A percentile compares a stretch with the other conserved stretches of the same genome.
phyloP scores from a whole-genome alignment of 2,329 filamentous ascomycete genomes.

The Ascosphaera apis region DNA sequence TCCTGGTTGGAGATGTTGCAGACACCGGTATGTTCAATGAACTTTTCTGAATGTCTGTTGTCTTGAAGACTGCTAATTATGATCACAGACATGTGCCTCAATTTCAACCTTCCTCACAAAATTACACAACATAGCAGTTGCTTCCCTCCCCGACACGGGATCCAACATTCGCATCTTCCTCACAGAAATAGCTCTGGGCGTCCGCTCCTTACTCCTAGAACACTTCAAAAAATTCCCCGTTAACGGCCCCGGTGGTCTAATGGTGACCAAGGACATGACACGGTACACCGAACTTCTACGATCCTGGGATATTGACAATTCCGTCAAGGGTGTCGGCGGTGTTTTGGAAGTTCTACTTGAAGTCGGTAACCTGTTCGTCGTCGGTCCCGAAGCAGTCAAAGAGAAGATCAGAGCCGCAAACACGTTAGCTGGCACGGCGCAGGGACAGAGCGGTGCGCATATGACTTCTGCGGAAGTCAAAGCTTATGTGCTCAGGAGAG shows the following conservation, averaged over 20 bases:
- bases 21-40: slow-evolving; percentile 31
- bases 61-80: slow-evolving; percentile 3
- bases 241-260: slow-evolving; percentile 76
- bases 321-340: slow-evolving; percentile 24
- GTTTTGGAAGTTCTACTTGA: slow-evolving; percentile 73
- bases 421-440: slow-evolving; percentile 27
- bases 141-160: slow-evolving; percentile 45
- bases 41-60: neutral
- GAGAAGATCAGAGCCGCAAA: slow-evolving; percentile 38
- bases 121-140: slow-evolving; percentile 37
- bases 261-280: slow-evolving; percentile 89
- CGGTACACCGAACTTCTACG: slow-evolving; percentile 74
- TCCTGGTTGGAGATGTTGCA: slow-evolving; percentile 50
- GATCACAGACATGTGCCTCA: slow-evolving; percentile 42
- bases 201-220: slow-evolving; percentile 60
- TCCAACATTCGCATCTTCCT: slow-evolving; percentile 64
- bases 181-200: slow-evolving; percentile 58
- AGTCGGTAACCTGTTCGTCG: slow-evolving; percentile 87
- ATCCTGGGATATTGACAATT: slow-evolving; percentile 52
- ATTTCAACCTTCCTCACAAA: slow-evolving; percentile 61
- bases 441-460: slow-evolving; percentile 31
- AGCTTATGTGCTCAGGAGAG: slow-evolving; percentile 62
- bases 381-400: slow-evolving; percentile 54
- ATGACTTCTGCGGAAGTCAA: slow-evolving; percentile 33
- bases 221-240: slow-evolving; percentile 91